A percentile compares a stretch with the other conserved stretches of the same genome.
phyloP scores from a whole-genome alignment of 345 rosid species.

The Triadica sebifera region DNA sequence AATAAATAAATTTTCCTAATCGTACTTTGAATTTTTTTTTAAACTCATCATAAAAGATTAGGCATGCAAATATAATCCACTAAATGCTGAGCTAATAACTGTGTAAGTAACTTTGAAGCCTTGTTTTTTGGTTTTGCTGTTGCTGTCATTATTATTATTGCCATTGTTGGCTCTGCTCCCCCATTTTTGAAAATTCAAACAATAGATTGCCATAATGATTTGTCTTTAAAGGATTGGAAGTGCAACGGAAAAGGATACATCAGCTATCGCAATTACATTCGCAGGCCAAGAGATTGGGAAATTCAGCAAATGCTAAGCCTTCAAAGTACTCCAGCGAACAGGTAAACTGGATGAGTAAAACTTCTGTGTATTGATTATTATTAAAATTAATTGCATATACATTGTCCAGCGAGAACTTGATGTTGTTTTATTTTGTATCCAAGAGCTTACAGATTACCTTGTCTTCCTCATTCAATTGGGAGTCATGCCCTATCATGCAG shows the following conservation, averaged over 20 bases:
- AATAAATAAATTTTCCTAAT: neutral
- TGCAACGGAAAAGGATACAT: slow-evolving; percentile 88
- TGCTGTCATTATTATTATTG: neutral
- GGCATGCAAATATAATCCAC: neutral
- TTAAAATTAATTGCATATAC: neutral
- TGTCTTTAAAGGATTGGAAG: slow-evolving; percentile 78
- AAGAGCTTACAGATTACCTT: neutral
- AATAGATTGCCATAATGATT: slow-evolving; percentile 8
- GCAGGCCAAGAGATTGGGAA: slow-evolving; percentile 88
- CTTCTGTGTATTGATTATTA: neutral
- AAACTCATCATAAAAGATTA: neutral
- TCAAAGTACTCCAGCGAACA: slow-evolving; percentile 83
- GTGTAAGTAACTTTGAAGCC: neutral
- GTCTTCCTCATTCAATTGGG: neutral
- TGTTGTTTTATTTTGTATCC: neutral
- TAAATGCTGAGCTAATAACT: neutral
- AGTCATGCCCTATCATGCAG: neutral
- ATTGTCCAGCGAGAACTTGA: neutral
- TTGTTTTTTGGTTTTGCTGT: neutral
- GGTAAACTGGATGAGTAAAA: slow-evolving; percentile 39
- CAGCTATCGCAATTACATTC: slow-evolving; percentile 78
- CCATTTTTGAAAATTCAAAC: neutral
- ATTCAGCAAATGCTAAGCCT: slow-evolving; percentile 49
- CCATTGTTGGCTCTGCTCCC: neutral
- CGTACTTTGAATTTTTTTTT: neutral